Evolutionary conservation across 2,329 filamentous ascomycete species (phyloP).

Genomic region (Phoma sp.): DNA sequence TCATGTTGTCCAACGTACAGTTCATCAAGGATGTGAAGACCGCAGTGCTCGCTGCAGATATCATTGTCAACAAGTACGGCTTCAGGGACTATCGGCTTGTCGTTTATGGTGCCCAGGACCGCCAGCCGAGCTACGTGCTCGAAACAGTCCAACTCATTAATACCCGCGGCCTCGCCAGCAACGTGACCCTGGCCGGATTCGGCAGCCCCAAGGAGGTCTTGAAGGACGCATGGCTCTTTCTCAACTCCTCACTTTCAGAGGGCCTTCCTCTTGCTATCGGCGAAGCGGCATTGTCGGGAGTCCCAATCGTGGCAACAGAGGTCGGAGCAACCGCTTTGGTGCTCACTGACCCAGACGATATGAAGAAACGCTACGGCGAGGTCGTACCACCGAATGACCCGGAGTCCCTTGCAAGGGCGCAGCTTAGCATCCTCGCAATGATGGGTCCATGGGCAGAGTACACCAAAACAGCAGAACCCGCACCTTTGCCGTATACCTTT

Average conservation of each 20-base stretch:
- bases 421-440: conserved; percentile 68
- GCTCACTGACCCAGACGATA: too few relatives aligned
- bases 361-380: conserved; percentile 62
- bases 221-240: too few relatives aligned
- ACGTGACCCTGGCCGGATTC: conserved; percentile 41
- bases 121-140: too few relatives aligned
- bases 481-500: too few relatives aligned
- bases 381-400: conserved; percentile 71
- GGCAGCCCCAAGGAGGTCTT: too few relatives aligned
- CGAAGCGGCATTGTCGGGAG: too few relatives aligned
- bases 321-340: too few relatives aligned
- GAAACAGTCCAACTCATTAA: not conserved
- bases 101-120: conserved; percentile 63
- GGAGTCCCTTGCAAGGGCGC: conserved; percentile 65
- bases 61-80: conserved; percentile 72
- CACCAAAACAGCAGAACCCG: conserved; percentile 52
- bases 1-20: conserved; percentile 70
- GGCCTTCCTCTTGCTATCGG: too few relatives aligned
- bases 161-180: conserved; percentile 51
- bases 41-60: conserved; percentile 68
- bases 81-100: conserved; percentile 69
- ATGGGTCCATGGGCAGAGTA: conserved; percentile 68
- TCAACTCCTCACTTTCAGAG: too few relatives aligned
- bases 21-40: conserved; percentile 70
- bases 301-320: too few relatives aligned